Conservation (phyloP, 2,329 filamentous ascomycete genomes). For the Neofusicoccum laricinum region DNA sequence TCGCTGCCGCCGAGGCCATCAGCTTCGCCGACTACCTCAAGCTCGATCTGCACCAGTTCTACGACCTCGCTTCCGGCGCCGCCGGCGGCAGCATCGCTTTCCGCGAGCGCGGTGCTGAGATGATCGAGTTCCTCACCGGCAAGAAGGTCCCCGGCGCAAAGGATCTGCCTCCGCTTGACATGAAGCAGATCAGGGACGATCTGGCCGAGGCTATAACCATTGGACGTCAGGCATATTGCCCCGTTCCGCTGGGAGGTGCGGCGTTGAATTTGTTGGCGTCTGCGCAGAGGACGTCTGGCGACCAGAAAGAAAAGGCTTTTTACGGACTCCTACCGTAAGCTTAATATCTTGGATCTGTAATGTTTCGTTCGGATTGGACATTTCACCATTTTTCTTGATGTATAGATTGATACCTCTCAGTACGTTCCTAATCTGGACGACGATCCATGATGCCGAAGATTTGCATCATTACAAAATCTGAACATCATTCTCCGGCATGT, state of each 20-base stretch:
- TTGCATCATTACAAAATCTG: too few relatives aligned
- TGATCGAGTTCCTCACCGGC: constrained; percentile 32
- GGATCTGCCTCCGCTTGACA: constrained; percentile 21
- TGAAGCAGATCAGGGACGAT: constrained; percentile 23
- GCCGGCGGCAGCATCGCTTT: constrained; percentile 38
- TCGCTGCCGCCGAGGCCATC: constrained; percentile 36
- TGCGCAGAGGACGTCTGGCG: neutral
- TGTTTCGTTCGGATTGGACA: neutral
- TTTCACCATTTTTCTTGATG: neutral
- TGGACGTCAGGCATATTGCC: constrained; percentile 35
- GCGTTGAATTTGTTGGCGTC: constrained; percentile 29
- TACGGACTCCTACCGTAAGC: neutral
- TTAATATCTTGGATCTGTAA: neutral
- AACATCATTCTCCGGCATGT: too few relatives aligned
- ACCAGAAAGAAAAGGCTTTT: neutral
- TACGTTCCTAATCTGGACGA: neutral
- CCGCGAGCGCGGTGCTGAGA: constrained; percentile 29
- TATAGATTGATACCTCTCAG: constrained; percentile 7
- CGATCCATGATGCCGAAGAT: neutral
- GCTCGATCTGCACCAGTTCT: constrained; percentile 35
- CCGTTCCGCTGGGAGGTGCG: constrained; percentile 31
- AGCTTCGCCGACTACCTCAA: constrained; percentile 36
- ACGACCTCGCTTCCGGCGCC: constrained; percentile 35
- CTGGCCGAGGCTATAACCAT: constrained; percentile 30
- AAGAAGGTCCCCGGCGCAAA: constrained; percentile 17